These are phyloP conservation scores for Polygonum aviculare DNA, from an alignment of 148 eudicot species.

Conservation along the genomic window DNA sequence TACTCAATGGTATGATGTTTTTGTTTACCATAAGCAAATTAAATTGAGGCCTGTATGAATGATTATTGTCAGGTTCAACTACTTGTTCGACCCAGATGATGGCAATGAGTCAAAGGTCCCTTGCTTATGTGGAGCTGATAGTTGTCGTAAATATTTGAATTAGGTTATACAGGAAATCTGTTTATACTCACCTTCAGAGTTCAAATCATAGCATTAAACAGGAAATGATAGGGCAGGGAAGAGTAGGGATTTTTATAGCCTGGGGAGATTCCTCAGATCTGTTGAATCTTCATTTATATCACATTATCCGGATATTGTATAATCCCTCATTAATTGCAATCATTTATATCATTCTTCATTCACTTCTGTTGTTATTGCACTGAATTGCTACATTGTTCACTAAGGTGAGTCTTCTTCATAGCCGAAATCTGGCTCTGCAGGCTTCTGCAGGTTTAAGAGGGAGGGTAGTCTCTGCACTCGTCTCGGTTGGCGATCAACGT, in stretches of 20 bases:
- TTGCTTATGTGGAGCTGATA: conserved; percentile 66
- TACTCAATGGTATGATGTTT: neutral
- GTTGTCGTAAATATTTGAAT: conserved; percentile 77
- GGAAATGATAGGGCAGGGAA: neutral
- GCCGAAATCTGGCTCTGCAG: conserved; percentile 12
- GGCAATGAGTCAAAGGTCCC: conserved; percentile 75
- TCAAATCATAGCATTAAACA: neutral
- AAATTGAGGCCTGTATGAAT: neutral
- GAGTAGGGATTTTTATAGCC: neutral
- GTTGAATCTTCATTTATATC: neutral
- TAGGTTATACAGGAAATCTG: conserved; percentile 14
- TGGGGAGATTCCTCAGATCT: neutral
- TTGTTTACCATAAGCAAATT: neutral
- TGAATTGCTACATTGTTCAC: neutral
- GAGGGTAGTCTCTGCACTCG: neutral
- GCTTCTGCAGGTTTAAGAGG: conserved; percentile 6
- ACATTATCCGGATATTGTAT: neutral
- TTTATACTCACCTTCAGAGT: neutral
- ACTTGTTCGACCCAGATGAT: conserved; percentile 83
- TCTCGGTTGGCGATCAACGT: neutral
- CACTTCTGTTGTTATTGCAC: neutral
- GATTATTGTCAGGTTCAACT: conserved; percentile 58
- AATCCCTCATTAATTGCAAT: neutral
- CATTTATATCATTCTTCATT: neutral
- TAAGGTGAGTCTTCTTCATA: neutral